Base-by-base conservation (phyloP, 2,329 filamentous ascomycete species). In the Aureobasidium sp. region DNA sequence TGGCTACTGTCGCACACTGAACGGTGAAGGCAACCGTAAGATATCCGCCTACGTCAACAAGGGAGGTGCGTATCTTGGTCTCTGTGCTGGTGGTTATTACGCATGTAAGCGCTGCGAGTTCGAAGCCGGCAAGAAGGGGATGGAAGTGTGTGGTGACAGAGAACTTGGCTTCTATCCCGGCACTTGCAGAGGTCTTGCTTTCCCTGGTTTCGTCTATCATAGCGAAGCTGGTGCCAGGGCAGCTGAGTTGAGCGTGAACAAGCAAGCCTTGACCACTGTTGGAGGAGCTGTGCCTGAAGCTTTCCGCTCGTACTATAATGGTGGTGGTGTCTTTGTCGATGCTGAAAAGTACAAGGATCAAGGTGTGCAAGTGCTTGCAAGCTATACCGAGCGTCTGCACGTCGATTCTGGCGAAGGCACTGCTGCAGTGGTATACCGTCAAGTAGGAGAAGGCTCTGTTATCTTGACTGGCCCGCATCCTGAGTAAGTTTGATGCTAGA, bases 1-100 rank as follows among this genome's bases (percentile, higher is more conserved):
- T 57, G 90, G 89, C 55, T 99, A 97, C 75, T 96, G 92, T 74
- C 86, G 89, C 32, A 86, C 85, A 2, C 82, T 99, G 66, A 94
- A 97, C 73, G 94, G 94, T 39, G 81, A 86, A 58, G 94, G 93
- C 1, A 99, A 97, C 74, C 83, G 88, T 39, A 83, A 84, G 66
- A 97, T 99, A 73, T 79, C 82, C 61, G 87, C 93, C 67, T 99
- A 89, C 70, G 90, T 99, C 55, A 88, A 91, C 63, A 82, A 84
- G 34, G 94, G 94, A 32, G 94, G 94, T 17, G 80, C 84, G 0
- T 99, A 94, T 71, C 82, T 99, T 1, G 94, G 94, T 0, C 87
- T 99, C 69, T 99, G 94, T 72, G 94, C 94, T 2, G 94, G 94
- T 5, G 94, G 89, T 12, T 99, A 99, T 76, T 99, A 96, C 70